These are phyloP conservation scores for Alternaria sp. DNA, from an alignment of 2,329 filamentous ascomycete species.

Conservation along the genomic window DNA sequence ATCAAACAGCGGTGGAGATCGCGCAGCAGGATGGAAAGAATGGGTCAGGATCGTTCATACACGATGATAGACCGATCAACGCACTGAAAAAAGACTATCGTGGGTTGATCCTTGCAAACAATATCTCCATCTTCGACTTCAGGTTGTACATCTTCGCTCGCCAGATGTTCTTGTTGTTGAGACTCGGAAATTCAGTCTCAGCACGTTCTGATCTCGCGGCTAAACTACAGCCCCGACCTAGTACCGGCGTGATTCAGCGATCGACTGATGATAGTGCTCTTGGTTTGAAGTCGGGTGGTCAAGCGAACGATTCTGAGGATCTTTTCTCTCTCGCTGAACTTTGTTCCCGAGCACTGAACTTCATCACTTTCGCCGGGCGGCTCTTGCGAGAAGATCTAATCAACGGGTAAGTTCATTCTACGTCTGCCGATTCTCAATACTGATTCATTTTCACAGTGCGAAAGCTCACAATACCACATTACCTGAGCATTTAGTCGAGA, in stretches of 20 bases:
- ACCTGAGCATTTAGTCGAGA: conserved; percentile 69
- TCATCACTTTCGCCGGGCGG: conserved; percentile 80
- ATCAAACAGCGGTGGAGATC: conserved; percentile 54
- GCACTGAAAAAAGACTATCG: conserved; percentile 77
- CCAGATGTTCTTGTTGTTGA: conserved; percentile 81
- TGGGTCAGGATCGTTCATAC: conserved; percentile 29
- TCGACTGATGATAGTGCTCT: conserved; percentile 46
- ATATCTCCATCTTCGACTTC: conserved; percentile 96
- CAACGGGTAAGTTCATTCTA: conserved; percentile 60
- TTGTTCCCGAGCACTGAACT: conserved; percentile 81
- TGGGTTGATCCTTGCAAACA: conserved; percentile 89
- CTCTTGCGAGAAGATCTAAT: conserved; percentile 81
- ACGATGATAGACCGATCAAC: conserved; percentile 50
- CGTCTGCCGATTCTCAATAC: background rate
- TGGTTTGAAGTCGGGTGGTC: conserved; percentile 34
- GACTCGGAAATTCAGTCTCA: conserved; percentile 73
- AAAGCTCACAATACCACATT: conserved; percentile 38
- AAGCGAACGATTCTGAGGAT: conserved; percentile 71
- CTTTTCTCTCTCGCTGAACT: conserved; percentile 84
- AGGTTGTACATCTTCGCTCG: conserved; percentile 91
- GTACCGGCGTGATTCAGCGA: conserved; percentile 35
- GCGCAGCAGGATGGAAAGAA: conserved; percentile 30
- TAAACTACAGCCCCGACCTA: conserved; percentile 46
- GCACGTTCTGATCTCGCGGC: conserved; percentile 54
- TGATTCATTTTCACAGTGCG: conserved; percentile 41